Conservation (phyloP, 139 green algal species). For the Chlamydomonas sp. region DNA sequence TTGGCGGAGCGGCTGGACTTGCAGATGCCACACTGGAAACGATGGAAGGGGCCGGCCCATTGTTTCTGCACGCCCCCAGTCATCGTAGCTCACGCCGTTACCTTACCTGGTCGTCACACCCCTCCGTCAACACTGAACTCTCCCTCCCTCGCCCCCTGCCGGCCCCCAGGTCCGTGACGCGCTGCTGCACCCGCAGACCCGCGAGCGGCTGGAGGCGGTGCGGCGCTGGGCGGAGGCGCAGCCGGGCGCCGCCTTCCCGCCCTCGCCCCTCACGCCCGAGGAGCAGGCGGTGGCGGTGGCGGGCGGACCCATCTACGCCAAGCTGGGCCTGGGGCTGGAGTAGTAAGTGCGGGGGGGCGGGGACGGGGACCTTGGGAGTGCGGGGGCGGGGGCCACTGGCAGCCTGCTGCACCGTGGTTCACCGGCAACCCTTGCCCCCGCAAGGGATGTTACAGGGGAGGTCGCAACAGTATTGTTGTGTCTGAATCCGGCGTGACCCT, state of each 20-base stretch:
- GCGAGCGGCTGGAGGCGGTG: slow-evolving; percentile 54
- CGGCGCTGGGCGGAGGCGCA: slow-evolving; percentile 49
- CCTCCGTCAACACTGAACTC: no score
- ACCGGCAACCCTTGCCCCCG: neutral
- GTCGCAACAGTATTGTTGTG: no score
- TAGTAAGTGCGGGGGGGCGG: neutral
- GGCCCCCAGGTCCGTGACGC: slow-evolving; percentile 53
- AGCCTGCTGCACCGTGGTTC: neutral
- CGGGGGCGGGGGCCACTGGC: neutral
- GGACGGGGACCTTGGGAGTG: no score
- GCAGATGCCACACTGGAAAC: neutral
- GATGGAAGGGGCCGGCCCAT: no score
- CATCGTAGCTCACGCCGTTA: no score
- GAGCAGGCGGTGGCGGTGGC: neutral
- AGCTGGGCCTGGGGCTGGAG: slow-evolving; percentile 29
- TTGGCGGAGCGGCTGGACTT: neutral
- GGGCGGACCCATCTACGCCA: slow-evolving; percentile 26
- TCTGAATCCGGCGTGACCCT: no score
- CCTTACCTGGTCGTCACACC: neutral
- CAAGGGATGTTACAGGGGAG: neutral
- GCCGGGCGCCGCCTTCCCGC: slow-evolving; percentile 51
- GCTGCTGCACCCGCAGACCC: slow-evolving; percentile 59
- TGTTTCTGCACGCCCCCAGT: no score
- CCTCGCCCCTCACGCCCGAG: slow-evolving; percentile 25
- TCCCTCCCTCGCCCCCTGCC: neutral